These are phyloP conservation scores for Mimosa pudica DNA, from an alignment of 306 rosid species.

Conservation along the genomic window DNA sequence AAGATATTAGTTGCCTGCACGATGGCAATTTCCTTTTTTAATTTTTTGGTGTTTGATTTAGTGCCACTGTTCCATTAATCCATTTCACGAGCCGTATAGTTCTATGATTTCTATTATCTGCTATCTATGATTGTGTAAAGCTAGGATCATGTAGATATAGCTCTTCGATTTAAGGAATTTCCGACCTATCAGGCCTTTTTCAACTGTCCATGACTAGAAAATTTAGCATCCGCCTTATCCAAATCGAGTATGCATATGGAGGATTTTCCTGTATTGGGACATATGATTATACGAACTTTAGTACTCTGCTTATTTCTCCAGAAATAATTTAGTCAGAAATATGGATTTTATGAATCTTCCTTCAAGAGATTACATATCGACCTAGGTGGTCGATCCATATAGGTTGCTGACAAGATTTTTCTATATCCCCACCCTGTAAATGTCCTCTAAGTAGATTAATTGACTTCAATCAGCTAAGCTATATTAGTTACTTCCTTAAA, in stretches of 20 bases:
- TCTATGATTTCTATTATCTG: neutral
- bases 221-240: constrained; percentile 17
- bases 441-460: too few species aligned
- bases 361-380: too few species aligned
- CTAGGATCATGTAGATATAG: neutral
- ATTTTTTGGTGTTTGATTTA: neutral
- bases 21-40: neutral
- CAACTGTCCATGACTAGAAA: neutral
- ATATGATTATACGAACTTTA: neutral
- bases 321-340: neutral
- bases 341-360: too few species aligned
- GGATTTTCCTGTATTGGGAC: neutral
- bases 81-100: neutral
- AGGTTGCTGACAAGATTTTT: too few species aligned
- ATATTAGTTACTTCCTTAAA: too few species aligned
- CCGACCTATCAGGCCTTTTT: neutral
- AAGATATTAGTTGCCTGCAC: neutral
- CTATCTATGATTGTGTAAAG: neutral
- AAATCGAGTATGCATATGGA: neutral
- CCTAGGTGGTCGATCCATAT: too few species aligned
- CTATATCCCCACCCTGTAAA: too few species aligned
- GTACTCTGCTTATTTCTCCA: neutral
- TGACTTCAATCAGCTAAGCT: too few species aligned
- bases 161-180: constrained; percentile 21
- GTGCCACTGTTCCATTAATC: neutral